A percentile compares a stretch with the other conserved stretches of the same genome.
phyloP scores from a whole-genome alignment of 495 filamentous ascomycete genomes.

The Hypoxylon fragiforme region DNA sequence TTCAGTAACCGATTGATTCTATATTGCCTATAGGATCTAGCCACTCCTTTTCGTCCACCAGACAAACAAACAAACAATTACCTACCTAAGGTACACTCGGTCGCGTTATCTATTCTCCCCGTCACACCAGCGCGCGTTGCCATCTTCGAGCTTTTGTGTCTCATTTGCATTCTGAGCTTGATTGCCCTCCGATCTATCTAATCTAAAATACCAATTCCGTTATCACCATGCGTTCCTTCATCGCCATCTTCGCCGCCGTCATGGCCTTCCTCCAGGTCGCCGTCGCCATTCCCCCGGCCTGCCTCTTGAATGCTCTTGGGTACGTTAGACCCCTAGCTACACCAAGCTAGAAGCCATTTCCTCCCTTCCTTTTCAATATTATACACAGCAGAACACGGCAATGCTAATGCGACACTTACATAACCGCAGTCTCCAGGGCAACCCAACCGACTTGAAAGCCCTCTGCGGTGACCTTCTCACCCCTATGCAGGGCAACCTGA shows the following conservation, averaged over 20 bases:
- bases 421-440: conserved; percentile 32
- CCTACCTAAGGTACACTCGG: too few species aligned
- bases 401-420: background rate
- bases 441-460: conserved; percentile 39
- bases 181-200: conserved; percentile 14
- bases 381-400: too few species aligned
- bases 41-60: conserved; percentile 13
- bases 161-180: conserved; percentile 15
- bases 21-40: too few species aligned
- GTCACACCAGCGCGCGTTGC: conserved; percentile 23
- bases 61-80: too few species aligned
- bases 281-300: conserved; percentile 39
- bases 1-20: background rate
- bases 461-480: conserved; percentile 38
- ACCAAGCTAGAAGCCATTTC: background rate
- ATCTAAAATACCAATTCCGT: conserved; percentile 20
- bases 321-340: conserved; percentile 18
- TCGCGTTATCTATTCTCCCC: too few species aligned
- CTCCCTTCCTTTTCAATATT: too few species aligned
- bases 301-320: conserved; percentile 41
- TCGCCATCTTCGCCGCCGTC: conserved; percentile 35
- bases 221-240: conserved; percentile 38
- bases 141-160: conserved; percentile 23
- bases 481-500: conserved; percentile 39
- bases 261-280: conserved; percentile 37